These are phyloP conservation scores for Lactarius vividus DNA, from an alignment of 768 basidiomycete species.

Conservation along the genomic window DNA sequence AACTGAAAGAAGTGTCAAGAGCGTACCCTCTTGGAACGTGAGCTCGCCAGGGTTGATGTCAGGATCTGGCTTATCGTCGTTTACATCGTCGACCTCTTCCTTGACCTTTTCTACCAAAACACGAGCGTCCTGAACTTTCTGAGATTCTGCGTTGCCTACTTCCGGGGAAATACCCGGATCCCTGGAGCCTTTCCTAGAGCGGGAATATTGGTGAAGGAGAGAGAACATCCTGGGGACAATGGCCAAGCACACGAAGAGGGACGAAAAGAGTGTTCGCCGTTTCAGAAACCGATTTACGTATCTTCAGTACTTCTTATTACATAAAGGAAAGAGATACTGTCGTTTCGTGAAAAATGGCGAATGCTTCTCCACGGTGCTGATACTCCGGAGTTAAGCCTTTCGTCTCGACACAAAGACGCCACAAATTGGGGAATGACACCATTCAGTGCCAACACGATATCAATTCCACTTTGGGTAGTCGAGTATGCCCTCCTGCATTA, in stretches of 20 bases:
- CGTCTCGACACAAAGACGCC: background rate
- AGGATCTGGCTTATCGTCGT: background rate
- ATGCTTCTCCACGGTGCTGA: too few relatives aligned
- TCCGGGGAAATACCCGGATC: background rate
- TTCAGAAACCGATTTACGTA: background rate
- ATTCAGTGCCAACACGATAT: background rate
- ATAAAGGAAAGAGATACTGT: too few relatives aligned
- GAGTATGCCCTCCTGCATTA: background rate
- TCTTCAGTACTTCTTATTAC: background rate
- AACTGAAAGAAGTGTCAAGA: background rate
- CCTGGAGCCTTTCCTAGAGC: background rate
- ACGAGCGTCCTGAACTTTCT: background rate
- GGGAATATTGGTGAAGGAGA: background rate
- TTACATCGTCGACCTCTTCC: too few relatives aligned
- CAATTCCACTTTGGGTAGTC: background rate
- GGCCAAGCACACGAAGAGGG: too few relatives aligned
- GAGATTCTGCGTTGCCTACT: background rate
- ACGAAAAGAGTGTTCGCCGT: background rate
- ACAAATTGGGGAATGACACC: background rate
- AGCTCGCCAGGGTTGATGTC: slow-evolving; percentile 42
- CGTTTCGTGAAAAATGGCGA: too few relatives aligned
- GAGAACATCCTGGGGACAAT: background rate
- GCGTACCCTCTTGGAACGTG: slow-evolving; percentile 49
- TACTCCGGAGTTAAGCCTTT: background rate
- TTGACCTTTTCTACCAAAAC: background rate